Evolutionary conservation across 208 protist species (phyloP).

Genomic region (Phytomonas sp.): DNA sequence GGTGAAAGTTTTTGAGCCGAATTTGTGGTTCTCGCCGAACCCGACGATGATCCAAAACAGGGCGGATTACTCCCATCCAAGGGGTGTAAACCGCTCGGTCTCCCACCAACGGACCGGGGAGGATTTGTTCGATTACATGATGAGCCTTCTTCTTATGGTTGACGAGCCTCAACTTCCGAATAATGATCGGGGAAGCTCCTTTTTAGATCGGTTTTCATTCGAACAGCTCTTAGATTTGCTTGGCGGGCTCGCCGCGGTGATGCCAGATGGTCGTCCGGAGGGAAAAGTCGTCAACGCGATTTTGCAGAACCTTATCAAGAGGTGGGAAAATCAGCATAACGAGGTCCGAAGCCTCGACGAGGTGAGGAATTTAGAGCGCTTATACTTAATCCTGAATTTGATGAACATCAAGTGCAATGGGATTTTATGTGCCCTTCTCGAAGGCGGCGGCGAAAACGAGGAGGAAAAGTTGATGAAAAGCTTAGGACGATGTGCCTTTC

Average conservation of each 20-base stretch:
- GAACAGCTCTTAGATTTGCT: constrained; percentile 57
- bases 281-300: constrained; percentile 35
- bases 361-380: constrained; percentile 39
- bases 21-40: constrained; percentile 72
- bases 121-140: constrained; percentile 51
- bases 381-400: constrained; percentile 52
- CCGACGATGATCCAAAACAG: constrained; percentile 57
- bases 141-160: constrained; percentile 19
- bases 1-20: constrained; percentile 77
- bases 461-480: neutral
- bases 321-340: constrained; percentile 14
- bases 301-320: constrained; percentile 24
- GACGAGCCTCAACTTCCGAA: constrained; percentile 4
- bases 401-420: constrained; percentile 28
- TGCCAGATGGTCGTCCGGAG: constrained; percentile 35
- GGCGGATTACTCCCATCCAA: constrained; percentile 73
- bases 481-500: too few relatives aligned
- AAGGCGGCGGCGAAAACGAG: neutral
- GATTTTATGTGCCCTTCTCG: constrained; percentile 25
- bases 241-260: constrained; percentile 43
- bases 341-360: constrained; percentile 15
- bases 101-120: constrained; percentile 50
- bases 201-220: constrained; percentile 25
- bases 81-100: constrained; percentile 43
- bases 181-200: neutral